Conservation (phyloP, 163 green algal genomes). For the Smithsoniella earleae region DNA sequence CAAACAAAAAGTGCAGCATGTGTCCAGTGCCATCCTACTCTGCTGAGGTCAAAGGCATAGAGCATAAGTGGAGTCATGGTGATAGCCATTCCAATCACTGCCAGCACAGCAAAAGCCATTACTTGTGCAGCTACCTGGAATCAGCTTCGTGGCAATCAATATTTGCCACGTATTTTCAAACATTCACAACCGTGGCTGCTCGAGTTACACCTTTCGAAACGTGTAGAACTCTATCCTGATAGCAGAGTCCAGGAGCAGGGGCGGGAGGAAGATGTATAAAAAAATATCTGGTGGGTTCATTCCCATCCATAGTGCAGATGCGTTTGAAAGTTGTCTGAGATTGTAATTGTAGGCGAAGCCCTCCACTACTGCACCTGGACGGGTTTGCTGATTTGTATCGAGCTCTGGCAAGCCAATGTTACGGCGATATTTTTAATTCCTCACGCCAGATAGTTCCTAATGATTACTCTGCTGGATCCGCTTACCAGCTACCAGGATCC, state of each 20-base stretch:
- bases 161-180: not conserved
- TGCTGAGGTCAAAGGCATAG: constrained; percentile 62
- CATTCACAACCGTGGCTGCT: too few relatives aligned
- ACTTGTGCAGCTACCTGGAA: constrained; percentile 65
- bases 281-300: constrained; percentile 62
- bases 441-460: constrained; percentile 36
- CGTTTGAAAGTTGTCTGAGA: constrained; percentile 64
- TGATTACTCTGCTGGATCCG: constrained; percentile 7
- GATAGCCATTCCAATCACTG: constrained; percentile 61
- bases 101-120: constrained; percentile 71
- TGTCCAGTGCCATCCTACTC: constrained; percentile 50
- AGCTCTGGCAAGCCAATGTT: not conserved
- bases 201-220: constrained; percentile 76
- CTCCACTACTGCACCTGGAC: constrained; percentile 38
- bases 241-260: constrained; percentile 72
- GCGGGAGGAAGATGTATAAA: constrained; percentile 83
- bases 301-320: constrained; percentile 69
- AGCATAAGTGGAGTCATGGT: constrained; percentile 70
- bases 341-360: constrained; percentile 49
- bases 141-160: not conserved
- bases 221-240: constrained; percentile 80
- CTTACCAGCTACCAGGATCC: constrained; percentile 52
- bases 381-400: not conserved
- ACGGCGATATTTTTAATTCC: constrained; percentile 30
- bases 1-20: constrained; percentile 71